phyloP scores from a whole-genome alignment of 2,329 filamentous ascomycete species.

The Ustulina deusta region DNA sequence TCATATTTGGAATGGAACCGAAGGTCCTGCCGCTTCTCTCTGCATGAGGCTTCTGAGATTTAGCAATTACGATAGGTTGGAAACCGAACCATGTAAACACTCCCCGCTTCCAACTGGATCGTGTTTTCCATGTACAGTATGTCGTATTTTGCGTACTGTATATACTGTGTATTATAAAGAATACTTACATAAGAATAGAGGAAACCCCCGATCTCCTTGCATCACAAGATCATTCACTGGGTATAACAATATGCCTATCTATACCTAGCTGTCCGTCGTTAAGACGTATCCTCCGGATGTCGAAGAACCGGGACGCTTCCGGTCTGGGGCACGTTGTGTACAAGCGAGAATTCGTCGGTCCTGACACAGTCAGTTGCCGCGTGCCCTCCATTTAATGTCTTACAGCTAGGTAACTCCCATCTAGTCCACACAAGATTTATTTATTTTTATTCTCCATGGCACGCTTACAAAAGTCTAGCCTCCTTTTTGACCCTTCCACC shows the following conservation, averaged over 20 bases:
- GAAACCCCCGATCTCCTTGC: neutral
- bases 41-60: constrained; percentile 2
- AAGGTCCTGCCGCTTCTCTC: neutral
- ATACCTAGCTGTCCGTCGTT: too few species aligned
- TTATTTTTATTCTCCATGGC: neutral
- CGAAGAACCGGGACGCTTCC: neutral
- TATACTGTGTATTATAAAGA: too few species aligned
- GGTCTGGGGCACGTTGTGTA: too few species aligned
- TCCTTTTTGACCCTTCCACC: neutral
- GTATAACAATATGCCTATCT: neutral
- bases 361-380: neutral
- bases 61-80: constrained; percentile 14
- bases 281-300: neutral
- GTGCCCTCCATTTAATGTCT: neutral
- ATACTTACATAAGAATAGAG: too few species aligned
- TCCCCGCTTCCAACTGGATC: constrained; percentile 6
- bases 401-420: too few species aligned
- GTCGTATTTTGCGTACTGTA: too few species aligned
- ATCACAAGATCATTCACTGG: neutral
- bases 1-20: constrained; percentile 13
- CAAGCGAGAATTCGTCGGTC: neutral
- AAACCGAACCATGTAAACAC: constrained; percentile 2
- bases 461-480: neutral
- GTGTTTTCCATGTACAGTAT: neutral
- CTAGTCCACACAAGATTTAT: too few species aligned